A percentile compares a stretch with the other conserved stretches of the same genome.
Conservation (phyloP, 805 yeast genomes). For the Saturnispora silvae region DNA sequence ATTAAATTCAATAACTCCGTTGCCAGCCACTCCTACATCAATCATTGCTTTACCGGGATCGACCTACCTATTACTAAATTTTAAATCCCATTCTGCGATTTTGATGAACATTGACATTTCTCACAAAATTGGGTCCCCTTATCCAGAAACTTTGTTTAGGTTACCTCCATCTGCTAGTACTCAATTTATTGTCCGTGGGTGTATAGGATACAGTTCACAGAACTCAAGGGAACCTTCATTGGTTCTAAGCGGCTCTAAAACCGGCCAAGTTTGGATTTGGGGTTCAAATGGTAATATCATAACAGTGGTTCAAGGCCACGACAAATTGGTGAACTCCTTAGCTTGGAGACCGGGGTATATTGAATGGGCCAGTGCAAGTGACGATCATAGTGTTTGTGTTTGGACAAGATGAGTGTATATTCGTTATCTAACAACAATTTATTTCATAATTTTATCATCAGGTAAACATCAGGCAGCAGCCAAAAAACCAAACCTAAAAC, state of each 20-base stretch:
- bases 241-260: conserved; percentile 11
- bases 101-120: conserved; percentile 9
- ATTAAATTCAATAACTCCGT: conserved; percentile 6
- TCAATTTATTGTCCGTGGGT: conserved; percentile 12
- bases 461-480: conserved; percentile 1
- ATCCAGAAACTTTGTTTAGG: conserved; percentile 11
- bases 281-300: conserved; percentile 12
- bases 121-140: conserved; percentile 6
- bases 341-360: conserved; percentile 10
- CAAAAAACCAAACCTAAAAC: conserved; percentile 28
- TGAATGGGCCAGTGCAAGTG: conserved; percentile 14
- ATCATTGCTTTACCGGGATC: conserved; percentile 7
- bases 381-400: conserved; percentile 11
- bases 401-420: too few species aligned
- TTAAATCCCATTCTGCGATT: conserved; percentile 10
- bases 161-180: conserved; percentile 9
- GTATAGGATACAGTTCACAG: conserved; percentile 8
- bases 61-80: conserved; percentile 8
- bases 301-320: conserved; percentile 9
- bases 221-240: conserved; percentile 7
- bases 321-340: conserved; percentile 11
- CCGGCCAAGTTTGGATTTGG: conserved; percentile 14
- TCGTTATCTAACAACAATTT: too few species aligned
- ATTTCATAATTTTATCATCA: too few species aligned
- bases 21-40: conserved; percentile 9